Base-by-base conservation (phyloP, 2,329 filamentous ascomycete species). In the Xylaria sp. region DNA sequence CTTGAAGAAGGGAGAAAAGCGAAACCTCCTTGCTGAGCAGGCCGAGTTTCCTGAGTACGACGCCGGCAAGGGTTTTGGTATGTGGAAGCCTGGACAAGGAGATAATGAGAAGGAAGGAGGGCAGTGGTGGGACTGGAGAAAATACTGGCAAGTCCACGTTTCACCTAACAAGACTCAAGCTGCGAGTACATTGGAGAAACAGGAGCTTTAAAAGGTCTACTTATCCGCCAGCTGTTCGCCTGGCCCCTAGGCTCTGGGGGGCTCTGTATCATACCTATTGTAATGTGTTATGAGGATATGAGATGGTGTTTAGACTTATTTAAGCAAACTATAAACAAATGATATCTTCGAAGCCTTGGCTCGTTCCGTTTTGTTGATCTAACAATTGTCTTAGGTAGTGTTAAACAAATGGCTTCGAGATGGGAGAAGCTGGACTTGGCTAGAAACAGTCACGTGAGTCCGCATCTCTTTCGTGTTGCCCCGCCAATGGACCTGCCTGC, bases 401-500 rank as follows among this genome's bases (percentile, higher is more conserved):
- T 30, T 6, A 18, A 18, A 48, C 23, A 7, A 13, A 28, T 5
- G 23, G 23, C 9, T 28, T 15, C 12, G 3, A 28, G 13, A 28
- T 18, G 46, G 13, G 13, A 23, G 8, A 6, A 30, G 7, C 3
- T 28, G 28, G 32, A 36, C 52, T 55, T 23, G 52, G n/a, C 52
- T 34, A 55, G 30, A 36, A 36, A 36, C 3, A 46, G 57, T 79
- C 85, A 87, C 84, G 83, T 87, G 85, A 80, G 68, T 68, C 76
- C 84, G 84, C 76, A 81, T 76, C 73, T 71, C 53, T 80, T 79
- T 84, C 83, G 83, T 81, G 85, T 87, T 87, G 85, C 84, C 85
- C 83, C 81, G 85, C 82, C 85, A 87, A 82, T 80, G 10, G 9
- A 55, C 30, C 30, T 55, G 52, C 52, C 52, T 32, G 8, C 48